Evolutionary conservation across 1,139 yeast species (phyloP).

Genomic region (Kluyveromyces sp.): DNA sequence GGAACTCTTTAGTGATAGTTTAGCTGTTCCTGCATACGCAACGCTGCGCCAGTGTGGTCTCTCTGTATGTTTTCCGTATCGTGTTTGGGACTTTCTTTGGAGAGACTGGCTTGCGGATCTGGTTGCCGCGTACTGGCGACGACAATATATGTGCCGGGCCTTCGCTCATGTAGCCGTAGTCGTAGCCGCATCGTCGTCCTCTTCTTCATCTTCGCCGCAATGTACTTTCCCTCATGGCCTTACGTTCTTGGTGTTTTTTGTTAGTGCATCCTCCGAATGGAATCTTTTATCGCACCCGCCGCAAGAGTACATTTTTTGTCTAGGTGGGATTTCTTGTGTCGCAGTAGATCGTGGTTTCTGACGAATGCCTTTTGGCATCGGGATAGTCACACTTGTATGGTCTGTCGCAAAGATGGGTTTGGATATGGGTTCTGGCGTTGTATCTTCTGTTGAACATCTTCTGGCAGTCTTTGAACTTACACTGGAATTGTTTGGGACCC

Average conservation of each 20-base stretch:
- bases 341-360: slow-evolving; percentile 84
- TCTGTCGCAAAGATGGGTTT: slow-evolving; percentile 90
- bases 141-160: not conserved
- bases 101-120: slow-evolving; percentile 3
- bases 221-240: not conserved
- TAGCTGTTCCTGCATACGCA: slow-evolving; percentile 4
- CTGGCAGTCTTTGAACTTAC: slow-evolving; percentile 73
- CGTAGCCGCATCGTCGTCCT: not conserved
- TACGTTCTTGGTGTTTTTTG: slow-evolving; percentile 16
- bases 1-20: not conserved
- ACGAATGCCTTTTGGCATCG: slow-evolving; percentile 64
- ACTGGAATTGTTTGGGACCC: slow-evolving; percentile 52
- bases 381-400: slow-evolving; percentile 65
- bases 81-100: slow-evolving; percentile 2
- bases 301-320: slow-evolving; percentile 66
- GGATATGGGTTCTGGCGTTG: slow-evolving; percentile 94
- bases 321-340: slow-evolving; percentile 85
- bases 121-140: not conserved
- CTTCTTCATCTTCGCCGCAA: not conserved
- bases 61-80: slow-evolving; percentile 1
- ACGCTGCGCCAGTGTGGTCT: not conserved
- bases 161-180: not conserved
- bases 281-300: slow-evolving; percentile 82
- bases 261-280: slow-evolving; percentile 81
- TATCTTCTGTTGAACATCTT: slow-evolving; percentile 82